Percentiles rank a stretch among this genome's conserved stretches.
These are phyloP conservation scores for Conidiobolus coronatus DNA, from an alignment of 371 early-diverging fungal genomes.

Conservation along the genomic window DNA sequence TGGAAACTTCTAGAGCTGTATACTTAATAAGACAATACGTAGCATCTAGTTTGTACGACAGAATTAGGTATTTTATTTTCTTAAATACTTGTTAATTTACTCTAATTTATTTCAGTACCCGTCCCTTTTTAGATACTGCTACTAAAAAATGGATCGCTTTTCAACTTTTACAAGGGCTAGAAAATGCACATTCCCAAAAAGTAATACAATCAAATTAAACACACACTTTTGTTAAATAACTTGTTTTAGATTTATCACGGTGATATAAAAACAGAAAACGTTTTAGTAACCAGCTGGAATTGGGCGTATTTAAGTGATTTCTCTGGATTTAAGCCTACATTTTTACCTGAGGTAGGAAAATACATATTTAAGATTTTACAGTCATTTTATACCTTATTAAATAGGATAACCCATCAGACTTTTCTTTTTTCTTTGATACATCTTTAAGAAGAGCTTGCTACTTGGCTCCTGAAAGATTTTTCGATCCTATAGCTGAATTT, in stretches of 20 bases:
- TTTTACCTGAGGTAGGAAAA: slow-evolving; percentile 49
- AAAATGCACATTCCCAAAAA: slow-evolving; percentile 44
- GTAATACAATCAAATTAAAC: slow-evolving; percentile 10
- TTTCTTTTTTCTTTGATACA: slow-evolving; percentile 83
- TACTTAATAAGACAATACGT: slow-evolving; percentile 73
- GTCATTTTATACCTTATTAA: background rate
- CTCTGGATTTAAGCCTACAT: slow-evolving; percentile 74
- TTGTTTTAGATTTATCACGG: slow-evolving; percentile 48
- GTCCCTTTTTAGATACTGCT: slow-evolving; percentile 61
- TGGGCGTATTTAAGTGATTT: slow-evolving; percentile 77
- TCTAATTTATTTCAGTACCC: slow-evolving; percentile 27
- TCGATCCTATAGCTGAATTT: slow-evolving; percentile 35
- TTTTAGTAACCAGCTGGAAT: slow-evolving; percentile 81
- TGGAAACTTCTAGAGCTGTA: slow-evolving; percentile 74
- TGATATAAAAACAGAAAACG: slow-evolving; percentile 76
- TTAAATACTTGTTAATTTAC: background rate
- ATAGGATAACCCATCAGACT: slow-evolving; percentile 83
- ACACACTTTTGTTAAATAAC: background rate
- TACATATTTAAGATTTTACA: background rate
- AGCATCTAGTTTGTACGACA: slow-evolving; percentile 75
- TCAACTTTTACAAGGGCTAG: slow-evolving; percentile 57
- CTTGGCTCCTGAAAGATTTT: slow-evolving; percentile 89
- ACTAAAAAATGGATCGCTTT: slow-evolving; percentile 89
- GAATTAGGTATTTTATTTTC: slow-evolving; percentile 39
- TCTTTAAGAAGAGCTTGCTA: slow-evolving; percentile 70